Conservation (phyloP, 176 grass and related monocot species). For the Cymbopogon citratus region DNA sequence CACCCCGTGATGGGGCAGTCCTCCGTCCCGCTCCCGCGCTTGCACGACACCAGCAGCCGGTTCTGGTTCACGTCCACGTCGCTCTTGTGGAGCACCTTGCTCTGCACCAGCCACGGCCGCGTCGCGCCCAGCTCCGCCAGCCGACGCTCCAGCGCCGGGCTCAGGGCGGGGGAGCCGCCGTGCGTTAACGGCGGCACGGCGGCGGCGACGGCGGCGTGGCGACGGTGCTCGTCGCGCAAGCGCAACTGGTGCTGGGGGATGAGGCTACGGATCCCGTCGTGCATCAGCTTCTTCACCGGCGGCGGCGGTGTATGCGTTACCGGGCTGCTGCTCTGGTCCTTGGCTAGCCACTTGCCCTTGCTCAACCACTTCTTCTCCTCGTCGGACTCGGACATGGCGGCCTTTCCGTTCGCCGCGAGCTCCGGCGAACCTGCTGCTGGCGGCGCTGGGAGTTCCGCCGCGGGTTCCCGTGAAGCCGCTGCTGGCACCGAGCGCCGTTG, state of each 20-base stretch:
- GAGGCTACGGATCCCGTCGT: not conserved
- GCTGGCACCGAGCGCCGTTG: not conserved
- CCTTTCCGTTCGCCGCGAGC: not conserved
- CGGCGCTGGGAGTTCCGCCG: not conserved
- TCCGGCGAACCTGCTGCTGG: not conserved
- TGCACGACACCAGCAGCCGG: conserved; percentile 20
- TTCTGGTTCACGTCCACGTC: conserved; percentile 1
- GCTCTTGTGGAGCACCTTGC: not conserved
- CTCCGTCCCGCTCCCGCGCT: not conserved
- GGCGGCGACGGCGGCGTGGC: not conserved
- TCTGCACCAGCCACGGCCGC: not conserved
- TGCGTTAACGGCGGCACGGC: not conserved
- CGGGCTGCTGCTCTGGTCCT: not conserved
- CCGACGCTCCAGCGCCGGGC: not conserved
- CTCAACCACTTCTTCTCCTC: not conserved
- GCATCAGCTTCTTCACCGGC: not conserved
- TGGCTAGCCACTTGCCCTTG: not conserved
- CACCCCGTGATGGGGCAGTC: not conserved
- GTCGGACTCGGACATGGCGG: no score
- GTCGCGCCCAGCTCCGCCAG: not conserved
- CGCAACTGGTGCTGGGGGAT: not conserved
- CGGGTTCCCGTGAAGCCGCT: not conserved
- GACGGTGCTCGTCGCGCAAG: no score
- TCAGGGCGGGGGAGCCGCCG: not conserved
- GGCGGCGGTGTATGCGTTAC: not conserved